Base-by-base conservation (phyloP, 2,329 filamentous ascomycete species). In the Teratosphaeria zuluensis region DNA sequence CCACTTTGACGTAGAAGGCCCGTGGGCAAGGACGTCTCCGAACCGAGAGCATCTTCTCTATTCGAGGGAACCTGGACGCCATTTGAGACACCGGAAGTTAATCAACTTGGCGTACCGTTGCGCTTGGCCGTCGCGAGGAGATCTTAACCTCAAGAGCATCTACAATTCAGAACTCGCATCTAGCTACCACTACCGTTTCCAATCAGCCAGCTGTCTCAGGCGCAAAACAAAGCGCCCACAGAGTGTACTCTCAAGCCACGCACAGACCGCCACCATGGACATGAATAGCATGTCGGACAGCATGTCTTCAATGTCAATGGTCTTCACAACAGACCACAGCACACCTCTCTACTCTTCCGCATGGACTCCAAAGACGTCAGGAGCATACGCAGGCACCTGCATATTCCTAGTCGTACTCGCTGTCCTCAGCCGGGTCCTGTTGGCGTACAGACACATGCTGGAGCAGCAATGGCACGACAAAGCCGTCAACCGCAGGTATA, bases 381-480 rank as follows among this genome's bases (percentile, higher is more conserved):
- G 87, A 66, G 77, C 81, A 60, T 97, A 96, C 74, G 90, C 90
- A 1, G 92, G 85, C 58, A 95, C 90, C 31, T 95, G 92, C 78
- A 89, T 96, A 72, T 96, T 96, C 76, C 81, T 96, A 60, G 85
- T 96, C 70, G 66, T 88, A 52, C 84, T 97, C 56, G 86, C 85
- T 61, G 78, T 86, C 61, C 68, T 87, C 58, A 85, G 87, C 69
- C 88, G 92, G 56, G 75, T 79, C 21, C 78, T 96, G 16, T 76
- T 92, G 55, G 91, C 91, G 2, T 78, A 83, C 66, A 90, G 90
- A 71, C 71, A 77, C 28, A 68, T 77, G 16, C 74, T 83, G 76
- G 75, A 84, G 77, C 73, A 81, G 76, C 72, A 83, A 81, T 95
- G 90, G 86, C 75, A 87, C 53, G 84, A 89, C 70, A 75, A 76